These are phyloP conservation scores for Yamadazyma pseudoaaseri DNA, from an alignment of 1,139 yeast genomes.

Conservation along the genomic window DNA sequence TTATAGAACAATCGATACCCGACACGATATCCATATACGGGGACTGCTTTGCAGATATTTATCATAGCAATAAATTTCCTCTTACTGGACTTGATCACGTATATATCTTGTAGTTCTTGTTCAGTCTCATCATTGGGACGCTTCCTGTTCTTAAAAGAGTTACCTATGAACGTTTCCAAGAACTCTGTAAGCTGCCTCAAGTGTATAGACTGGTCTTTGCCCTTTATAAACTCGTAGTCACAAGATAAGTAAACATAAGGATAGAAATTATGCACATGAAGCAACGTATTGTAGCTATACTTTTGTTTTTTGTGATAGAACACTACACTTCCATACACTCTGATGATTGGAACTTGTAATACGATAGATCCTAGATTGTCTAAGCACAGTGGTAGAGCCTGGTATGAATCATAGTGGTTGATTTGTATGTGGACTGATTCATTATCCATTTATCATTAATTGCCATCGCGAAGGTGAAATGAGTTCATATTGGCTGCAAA, in stretches of 20 bases:
- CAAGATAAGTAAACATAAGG: slow-evolving; percentile 77
- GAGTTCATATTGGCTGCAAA: too few species aligned
- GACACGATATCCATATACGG: slow-evolving; percentile 79
- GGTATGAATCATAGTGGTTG: slow-evolving; percentile 65
- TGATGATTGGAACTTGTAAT: slow-evolving; percentile 65
- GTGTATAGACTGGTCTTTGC: slow-evolving; percentile 9
- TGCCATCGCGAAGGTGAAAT: too few species aligned
- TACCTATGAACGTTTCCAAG: slow-evolving; percentile 19
- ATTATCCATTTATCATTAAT: slow-evolving; percentile 10
- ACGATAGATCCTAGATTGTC: slow-evolving; percentile 34
- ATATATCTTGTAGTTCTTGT: slow-evolving; percentile 6
- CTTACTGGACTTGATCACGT: slow-evolving; percentile 1
- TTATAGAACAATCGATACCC: slow-evolving; percentile 67
- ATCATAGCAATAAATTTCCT: slow-evolving; percentile 53
- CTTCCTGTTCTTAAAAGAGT: slow-evolving; percentile 17
- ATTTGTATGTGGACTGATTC: slow-evolving; percentile 38
- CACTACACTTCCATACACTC: slow-evolving; percentile 61
- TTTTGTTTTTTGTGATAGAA: slow-evolving; percentile 34
- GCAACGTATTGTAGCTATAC: slow-evolving; percentile 23
- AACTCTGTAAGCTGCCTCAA: slow-evolving; percentile 15
- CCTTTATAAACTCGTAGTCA: slow-evolving; percentile 15
- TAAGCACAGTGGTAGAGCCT: slow-evolving; percentile 32
- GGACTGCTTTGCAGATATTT: slow-evolving; percentile 68
- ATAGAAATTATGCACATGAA: slow-evolving; percentile 81
- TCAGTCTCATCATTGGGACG: slow-evolving; percentile 12